Evolutionary conservation across 768 basidiomycete species (phyloP).

Genomic region (Phaffia tasmanica): DNA sequence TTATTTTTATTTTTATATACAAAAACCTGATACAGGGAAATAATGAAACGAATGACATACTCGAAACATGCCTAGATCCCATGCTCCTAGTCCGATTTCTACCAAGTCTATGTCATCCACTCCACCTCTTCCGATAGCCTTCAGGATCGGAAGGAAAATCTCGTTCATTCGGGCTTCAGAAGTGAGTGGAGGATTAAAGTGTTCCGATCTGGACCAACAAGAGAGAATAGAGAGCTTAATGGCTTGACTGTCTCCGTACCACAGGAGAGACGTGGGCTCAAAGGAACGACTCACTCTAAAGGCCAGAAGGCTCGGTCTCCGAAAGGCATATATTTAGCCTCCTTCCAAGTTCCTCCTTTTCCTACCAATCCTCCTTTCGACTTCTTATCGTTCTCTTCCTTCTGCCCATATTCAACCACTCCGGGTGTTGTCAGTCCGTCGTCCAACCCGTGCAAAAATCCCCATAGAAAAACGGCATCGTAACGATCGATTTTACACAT

Average conservation of each 20-base stretch:
- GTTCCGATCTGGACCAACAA: slow-evolving; percentile 1
- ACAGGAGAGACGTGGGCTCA: not conserved
- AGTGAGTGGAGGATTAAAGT: slow-evolving; percentile 24
- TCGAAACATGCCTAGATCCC: slow-evolving; percentile 25
- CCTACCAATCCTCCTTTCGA: not conserved
- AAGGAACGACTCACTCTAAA: slow-evolving; percentile 13
- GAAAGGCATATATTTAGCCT: slow-evolving; percentile 9
- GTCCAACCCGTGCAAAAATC: slow-evolving; percentile 21
- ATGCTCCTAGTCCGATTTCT: slow-evolving; percentile 25
- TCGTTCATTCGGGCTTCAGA: slow-evolving; percentile 19
- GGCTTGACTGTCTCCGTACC: not conserved
- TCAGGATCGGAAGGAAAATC: slow-evolving; percentile 17
- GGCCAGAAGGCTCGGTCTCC: slow-evolving; percentile 22
- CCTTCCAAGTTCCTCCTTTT: slow-evolving; percentile 9
- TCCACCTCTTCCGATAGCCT: slow-evolving; percentile 2
- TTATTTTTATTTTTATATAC: too few relatives aligned
- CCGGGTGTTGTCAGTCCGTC: slow-evolving; percentile 20
- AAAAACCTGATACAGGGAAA: not conserved
- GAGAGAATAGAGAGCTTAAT: not conserved
- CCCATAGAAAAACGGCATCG: slow-evolving; percentile 21
- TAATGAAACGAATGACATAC: not conserved
- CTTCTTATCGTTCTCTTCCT: not conserved
- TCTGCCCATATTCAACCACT: not conserved
- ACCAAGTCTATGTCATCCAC: slow-evolving; percentile 18
- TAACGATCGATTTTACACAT: slow-evolving; percentile 7